Conservation (phyloP, 164 flowering plant genomes). For the Annona squamosa region DNA sequence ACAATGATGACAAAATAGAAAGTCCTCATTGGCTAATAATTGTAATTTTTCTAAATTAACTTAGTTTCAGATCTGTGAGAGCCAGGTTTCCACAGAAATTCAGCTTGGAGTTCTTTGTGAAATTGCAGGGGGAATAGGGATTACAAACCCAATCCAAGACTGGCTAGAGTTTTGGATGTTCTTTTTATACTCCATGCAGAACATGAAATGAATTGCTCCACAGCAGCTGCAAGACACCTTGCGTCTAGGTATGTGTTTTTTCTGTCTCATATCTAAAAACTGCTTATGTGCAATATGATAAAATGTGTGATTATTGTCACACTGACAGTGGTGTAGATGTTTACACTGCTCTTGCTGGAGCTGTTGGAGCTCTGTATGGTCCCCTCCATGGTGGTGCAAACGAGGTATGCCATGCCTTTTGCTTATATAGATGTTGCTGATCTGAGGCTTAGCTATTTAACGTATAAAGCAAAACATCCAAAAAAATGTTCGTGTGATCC, state of each 20-base stretch:
- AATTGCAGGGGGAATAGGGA: constrained; percentile 76
- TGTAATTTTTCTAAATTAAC: not conserved
- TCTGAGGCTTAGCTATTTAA: not conserved
- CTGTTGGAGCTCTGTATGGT: constrained; percentile 97
- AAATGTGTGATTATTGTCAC: not conserved
- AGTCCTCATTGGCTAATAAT: not conserved
- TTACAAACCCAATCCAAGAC: constrained; percentile 89
- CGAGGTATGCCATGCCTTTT: constrained; percentile 50
- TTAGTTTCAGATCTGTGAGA: not conserved
- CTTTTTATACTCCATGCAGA: constrained; percentile 97
- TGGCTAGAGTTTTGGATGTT: constrained; percentile 83
- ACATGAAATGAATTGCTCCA: constrained; percentile 99
- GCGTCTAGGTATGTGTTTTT: constrained; percentile 68
- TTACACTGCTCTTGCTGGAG: constrained; percentile 97
- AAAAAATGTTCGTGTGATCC: too few relatives aligned
- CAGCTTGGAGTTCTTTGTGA: constrained; percentile 2
- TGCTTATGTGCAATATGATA: constrained; percentile 2
- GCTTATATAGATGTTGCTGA: not conserved
- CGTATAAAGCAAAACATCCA: not conserved
- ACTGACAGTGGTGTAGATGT: constrained; percentile 89
- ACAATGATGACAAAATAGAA: not conserved
- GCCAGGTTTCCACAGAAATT: not conserved
- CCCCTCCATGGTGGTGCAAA: constrained; percentile 99
- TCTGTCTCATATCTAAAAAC: not conserved
- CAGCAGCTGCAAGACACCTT: constrained; percentile 96